Base-by-base conservation (phyloP, 768 basidiomycete genomes). In the Boletus tomentosulus region DNA sequence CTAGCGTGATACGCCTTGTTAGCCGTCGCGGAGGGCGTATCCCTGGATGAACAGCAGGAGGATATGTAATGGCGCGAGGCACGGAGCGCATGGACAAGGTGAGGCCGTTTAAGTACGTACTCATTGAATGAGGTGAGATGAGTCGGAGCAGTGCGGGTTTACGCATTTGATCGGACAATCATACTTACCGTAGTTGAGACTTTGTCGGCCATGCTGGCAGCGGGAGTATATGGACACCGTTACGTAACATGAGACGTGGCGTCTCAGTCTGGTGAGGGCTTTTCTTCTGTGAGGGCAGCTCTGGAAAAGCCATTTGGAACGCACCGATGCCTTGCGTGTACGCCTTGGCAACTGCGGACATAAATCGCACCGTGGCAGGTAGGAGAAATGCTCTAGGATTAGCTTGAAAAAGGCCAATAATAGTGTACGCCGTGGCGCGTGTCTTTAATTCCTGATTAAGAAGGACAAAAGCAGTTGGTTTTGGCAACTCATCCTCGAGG, bases 391-490 rank as follows among this genome's bases (percentile, higher is more conserved):
- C 8, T 22, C 19, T 2, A 16, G 6, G 2, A 8, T 38, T 19
- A 16, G 7, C 37, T 1, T 16, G 16, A 16, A 38, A 6, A 15
- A 6, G 13, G 34, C 34, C n/a, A 13, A 19, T 19, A 19, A 19
- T 19, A 19, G 19, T 19, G 19, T 19, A 19, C 19, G 19, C 19
- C 19, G 19, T 19, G 19, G 15, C 27, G 43, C 43, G 27, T 45
- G 44, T 45, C 27, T 45, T 13, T 35, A 19, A 44, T 46, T 38
- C 48, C 55, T 51, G 51, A 61, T 64, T 51, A 51, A 50, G 61
- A 9, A 53, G 28, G 28, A 46, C 56, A 54, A 57, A 50, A 33
- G 13, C 44, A 3, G 7, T 6, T 41, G 44, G 44, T 39, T 38
- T 19, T 19, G 19, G n/a, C 27, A 22, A 39, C 48, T 15, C 19